Evolutionary conservation across 2,329 filamentous ascomycete species (phyloP), one percentile per base, ranked within the genome.

Genomic region (Cercospora nicotianae): DNA sequence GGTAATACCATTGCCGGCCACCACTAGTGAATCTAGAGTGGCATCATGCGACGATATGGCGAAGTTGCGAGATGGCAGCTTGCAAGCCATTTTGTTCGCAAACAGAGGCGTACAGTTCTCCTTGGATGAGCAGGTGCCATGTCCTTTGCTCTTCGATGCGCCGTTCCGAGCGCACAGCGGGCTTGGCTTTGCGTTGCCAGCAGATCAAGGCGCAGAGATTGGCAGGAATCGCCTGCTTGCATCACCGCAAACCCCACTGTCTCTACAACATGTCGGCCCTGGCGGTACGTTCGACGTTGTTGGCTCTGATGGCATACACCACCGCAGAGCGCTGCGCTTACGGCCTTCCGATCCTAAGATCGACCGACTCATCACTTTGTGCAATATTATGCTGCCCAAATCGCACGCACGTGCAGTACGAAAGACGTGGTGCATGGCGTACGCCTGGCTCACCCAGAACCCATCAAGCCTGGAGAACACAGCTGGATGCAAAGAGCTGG

Each of bases 361-460:
- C 3, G 65, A 72, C 6, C 63, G 66, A 13, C 61, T 78, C 20
- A 63, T 80, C 18, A 60, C 71, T 13, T 48, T 76, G 3, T 78
- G 75, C 61, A 70, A 75, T 28, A 39, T 71, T 3, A 69, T 79
- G 8, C 68, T 80, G 23, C 73, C 73, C 8, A 63, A 68, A 16
- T 62, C 66, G 18, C 65, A 75, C 31, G 72, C 73, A n/a, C 60
- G 69, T 18, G 48, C 62, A 4, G 60, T 78, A 9, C 69, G 69
- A 3, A 68, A 67, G 28, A 66, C 73, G 2, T 80, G 77, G 77
- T 78, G 75, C 66, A 67, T 65, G 45, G 72, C 74, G 8, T 63
- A 73, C 60, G 71, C 72, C 9, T 67, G 68, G 64, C 64, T 79
- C 5, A 18, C 65, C 2, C 31, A 61, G 57, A 39, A 72, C 39